Evolutionary conservation across 768 basidiomycete species (phyloP), one percentile per base, ranked within the genome.

Genomic region (Lactarius trivialis): DNA sequence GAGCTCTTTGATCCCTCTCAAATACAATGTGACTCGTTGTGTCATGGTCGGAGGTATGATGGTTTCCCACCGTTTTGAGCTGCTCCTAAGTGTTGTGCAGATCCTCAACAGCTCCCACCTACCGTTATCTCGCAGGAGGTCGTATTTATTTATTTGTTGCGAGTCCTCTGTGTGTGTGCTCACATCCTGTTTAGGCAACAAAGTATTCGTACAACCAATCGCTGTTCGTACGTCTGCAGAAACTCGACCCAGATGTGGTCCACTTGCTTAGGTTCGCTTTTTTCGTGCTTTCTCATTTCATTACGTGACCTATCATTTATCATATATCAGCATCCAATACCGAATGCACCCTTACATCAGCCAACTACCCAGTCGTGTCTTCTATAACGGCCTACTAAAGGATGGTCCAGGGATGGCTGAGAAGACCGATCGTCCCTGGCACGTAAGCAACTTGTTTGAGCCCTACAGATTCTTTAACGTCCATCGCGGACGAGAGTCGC

Each of bases 281-380:
- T 32, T 45, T 14, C 14, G 24, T 21, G 24, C 21, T 15, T 26
- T 41, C 7, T 32, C 19, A 32, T 43, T 24, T n/a, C 41, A 24
- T 33, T 52, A 43, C 9, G 26, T 32, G 24, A 43, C 15, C 12
- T 45, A 33, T 55, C 17, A n/a, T 48, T 21, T 28, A 60, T 55
- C 41, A 37, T 21, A 32, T 58, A 34, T 62, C 61, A 98, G 96
- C 68, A 98, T 99, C 45, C 97, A 99, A 76, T 99, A 99, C 71
- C 95, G 97, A 67, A 99, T 99, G 97, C 95, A 99, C 71, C 96
- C 96, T 1, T 86, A 91, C 56, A 98, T 98, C 70, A 96, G 93
- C 65, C 78, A 78, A 55, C 81, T 99, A 19, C 97, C 97, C 0
- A 97, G 94, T 62, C 80, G 79, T 51, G 74, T 93, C 2, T 99